phyloP scores from a whole-genome alignment of 2,329 filamentous ascomycete genomes.

The Thermochaetoides dissita region DNA sequence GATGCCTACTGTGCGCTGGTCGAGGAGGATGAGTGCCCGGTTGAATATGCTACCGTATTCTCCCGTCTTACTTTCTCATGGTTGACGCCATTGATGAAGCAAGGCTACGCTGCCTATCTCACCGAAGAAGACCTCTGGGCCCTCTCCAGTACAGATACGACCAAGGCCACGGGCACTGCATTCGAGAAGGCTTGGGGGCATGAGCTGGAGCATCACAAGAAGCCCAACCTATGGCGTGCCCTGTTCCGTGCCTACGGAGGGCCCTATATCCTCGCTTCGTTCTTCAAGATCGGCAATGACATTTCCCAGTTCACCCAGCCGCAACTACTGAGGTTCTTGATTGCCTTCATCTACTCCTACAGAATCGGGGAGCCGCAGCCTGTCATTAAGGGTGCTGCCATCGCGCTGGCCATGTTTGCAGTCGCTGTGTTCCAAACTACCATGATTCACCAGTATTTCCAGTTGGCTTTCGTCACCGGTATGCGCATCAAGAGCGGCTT shows the following conservation, averaged over 20 bases:
- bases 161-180: constrained; percentile 52
- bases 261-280: constrained; percentile 64
- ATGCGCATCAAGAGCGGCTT: constrained; percentile 93
- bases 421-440: constrained; percentile 77
- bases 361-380: constrained; percentile 51
- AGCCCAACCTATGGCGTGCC: constrained; percentile 77
- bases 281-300: constrained; percentile 87
- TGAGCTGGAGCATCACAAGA: constrained; percentile 52
- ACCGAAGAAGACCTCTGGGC: constrained; percentile 96
- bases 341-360: constrained; percentile 74
- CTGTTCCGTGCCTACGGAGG: constrained; percentile 72
- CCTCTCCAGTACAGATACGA: constrained; percentile 65
- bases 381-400: constrained; percentile 68
- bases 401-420: constrained; percentile 83
- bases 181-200: constrained; percentile 66
- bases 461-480: constrained; percentile 82
- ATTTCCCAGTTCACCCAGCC: constrained; percentile 77
- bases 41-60: constrained; percentile 88
- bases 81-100: constrained; percentile 98
- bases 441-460: constrained; percentile 95
- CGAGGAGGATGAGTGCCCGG: constrained; percentile 51
- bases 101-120: constrained; percentile 79
- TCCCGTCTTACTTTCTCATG: constrained; percentile 88
- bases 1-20: constrained; percentile 45
- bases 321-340: constrained; percentile 72